A percentile compares a stretch with the other conserved stretches of the same genome.
phyloP scores from a whole-genome alignment of 2,329 filamentous ascomycete genomes.

The Calycina herbarum region DNA sequence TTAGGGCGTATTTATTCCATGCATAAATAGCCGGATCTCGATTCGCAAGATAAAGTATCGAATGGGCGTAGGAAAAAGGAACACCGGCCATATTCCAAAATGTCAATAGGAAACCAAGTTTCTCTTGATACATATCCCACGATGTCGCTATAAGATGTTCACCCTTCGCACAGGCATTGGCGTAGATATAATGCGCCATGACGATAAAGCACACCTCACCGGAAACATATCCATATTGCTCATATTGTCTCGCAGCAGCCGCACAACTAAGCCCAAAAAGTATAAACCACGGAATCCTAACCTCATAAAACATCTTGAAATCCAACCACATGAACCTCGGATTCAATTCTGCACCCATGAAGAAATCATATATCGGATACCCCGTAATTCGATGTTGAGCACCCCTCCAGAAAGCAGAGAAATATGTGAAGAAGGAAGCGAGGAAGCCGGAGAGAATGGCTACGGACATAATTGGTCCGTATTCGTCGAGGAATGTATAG shows the following conservation, averaged over 20 bases:
- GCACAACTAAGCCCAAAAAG: slow-evolving; percentile 76
- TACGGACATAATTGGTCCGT: slow-evolving; percentile 88
- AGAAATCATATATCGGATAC: slow-evolving; percentile 79
- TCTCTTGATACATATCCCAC: slow-evolving; percentile 97
- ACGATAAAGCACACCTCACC: slow-evolving; percentile 82
- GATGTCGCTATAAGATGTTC: slow-evolving; percentile 88
- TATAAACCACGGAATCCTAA: slow-evolving; percentile 90
- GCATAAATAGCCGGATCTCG: slow-evolving; percentile 73
- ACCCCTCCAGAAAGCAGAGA: slow-evolving; percentile 78
- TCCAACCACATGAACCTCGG: slow-evolving; percentile 82
- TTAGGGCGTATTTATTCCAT: slow-evolving; percentile 70
- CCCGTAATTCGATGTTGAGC: slow-evolving; percentile 91
- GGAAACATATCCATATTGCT: slow-evolving; percentile 80
- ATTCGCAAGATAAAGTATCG: slow-evolving; percentile 84
- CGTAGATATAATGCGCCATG: slow-evolving; percentile 88
- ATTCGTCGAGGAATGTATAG: slow-evolving; percentile 92
- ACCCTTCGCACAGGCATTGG: slow-evolving; percentile 88
- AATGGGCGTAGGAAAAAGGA: slow-evolving; percentile 89
- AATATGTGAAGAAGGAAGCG: slow-evolving; percentile 80
- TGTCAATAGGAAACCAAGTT: slow-evolving; percentile 96
- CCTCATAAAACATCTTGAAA: slow-evolving; percentile 96
- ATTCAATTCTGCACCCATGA: slow-evolving; percentile 87
- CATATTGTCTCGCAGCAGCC: slow-evolving; percentile 78
- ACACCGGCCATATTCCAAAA: slow-evolving; percentile 97
- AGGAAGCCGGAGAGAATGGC: slow-evolving; percentile 91